Conservation (phyloP, 768 basidiomycete species). For the Pleurotus platypus region DNA sequence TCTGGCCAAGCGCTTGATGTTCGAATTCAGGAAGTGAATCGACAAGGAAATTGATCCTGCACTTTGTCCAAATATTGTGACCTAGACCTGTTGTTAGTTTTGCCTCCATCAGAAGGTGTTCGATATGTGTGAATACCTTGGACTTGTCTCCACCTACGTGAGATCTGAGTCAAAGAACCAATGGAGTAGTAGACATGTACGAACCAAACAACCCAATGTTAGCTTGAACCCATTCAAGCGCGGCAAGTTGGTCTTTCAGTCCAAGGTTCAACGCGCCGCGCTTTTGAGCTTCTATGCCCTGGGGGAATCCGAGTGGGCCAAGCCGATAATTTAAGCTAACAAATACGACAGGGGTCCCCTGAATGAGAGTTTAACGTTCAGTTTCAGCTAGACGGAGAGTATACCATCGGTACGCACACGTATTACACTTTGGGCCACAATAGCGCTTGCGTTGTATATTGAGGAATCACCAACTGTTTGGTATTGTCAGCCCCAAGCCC, state of each 20-base stretch:
- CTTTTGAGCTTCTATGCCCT: constrained; percentile 34
- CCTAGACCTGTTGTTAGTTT: constrained; percentile 17
- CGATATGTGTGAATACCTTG: constrained; percentile 22
- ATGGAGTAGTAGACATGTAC: not conserved
- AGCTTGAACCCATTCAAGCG: constrained; percentile 46
- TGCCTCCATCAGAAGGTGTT: not conserved
- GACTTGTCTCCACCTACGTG: constrained; percentile 34
- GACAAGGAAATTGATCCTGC: constrained; percentile 44
- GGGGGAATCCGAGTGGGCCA: constrained; percentile 41
- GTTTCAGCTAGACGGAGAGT: not conserved
- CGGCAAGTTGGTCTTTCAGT: constrained; percentile 35
- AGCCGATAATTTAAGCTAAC: constrained; percentile 48
- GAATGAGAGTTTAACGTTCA: not conserved
- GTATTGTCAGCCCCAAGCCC: not conserved
- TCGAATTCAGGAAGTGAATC: constrained; percentile 30
- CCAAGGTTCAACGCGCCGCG: constrained; percentile 34
- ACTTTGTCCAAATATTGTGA: constrained; percentile 44
- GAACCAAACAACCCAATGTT: constrained; percentile 51
- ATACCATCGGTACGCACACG: not conserved
- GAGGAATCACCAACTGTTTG: constrained; percentile 10
- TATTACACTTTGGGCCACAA: constrained; percentile 24
- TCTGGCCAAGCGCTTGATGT: constrained; percentile 22
- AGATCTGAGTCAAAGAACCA: not conserved
- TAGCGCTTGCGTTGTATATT: constrained; percentile 26
- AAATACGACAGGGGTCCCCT: constrained; percentile 39